Evolutionary conservation across 2,329 filamentous ascomycete genomes (phyloP).

Genomic region (Hymenoscyphus occultus): DNA sequence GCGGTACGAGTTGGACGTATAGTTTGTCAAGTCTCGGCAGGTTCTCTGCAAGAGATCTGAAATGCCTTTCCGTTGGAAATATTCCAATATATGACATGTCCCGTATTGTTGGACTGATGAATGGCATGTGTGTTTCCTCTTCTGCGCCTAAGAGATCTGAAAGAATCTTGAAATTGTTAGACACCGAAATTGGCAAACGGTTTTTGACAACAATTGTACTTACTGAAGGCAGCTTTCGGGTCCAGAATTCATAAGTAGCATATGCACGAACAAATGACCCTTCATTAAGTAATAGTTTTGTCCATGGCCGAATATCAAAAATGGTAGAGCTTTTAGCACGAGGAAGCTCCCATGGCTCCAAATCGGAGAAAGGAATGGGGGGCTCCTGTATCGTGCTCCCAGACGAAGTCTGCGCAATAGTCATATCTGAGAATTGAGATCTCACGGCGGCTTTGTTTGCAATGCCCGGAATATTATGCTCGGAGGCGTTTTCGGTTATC

Average conservation of each 20-base stretch:
- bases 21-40: slow-evolving; percentile 52
- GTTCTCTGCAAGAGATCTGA: slow-evolving; percentile 47
- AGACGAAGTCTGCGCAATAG: neutral
- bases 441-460: neutral
- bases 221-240: slow-evolving; percentile 49
- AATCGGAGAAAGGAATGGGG: neutral
- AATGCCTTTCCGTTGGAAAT: slow-evolving; percentile 64
- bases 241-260: slow-evolving; percentile 65
- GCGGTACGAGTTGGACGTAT: slow-evolving; percentile 51
- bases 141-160: slow-evolving; percentile 47
- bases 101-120: slow-evolving; percentile 44
- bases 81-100: slow-evolving; percentile 61
- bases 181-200: neutral
- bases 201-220: neutral
- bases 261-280: slow-evolving; percentile 70
- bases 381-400: neutral
- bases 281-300: slow-evolving; percentile 66
- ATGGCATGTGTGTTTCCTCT: slow-evolving; percentile 38
- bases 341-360: slow-evolving; percentile 3
- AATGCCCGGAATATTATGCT: neutral
- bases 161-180: slow-evolving; percentile 47
- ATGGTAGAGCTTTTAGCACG: slow-evolving; percentile 16
- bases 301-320: slow-evolving; percentile 51
- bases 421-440: neutral
- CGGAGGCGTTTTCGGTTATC: slow-evolving; percentile 8